Conservation (phyloP, 139 green algal genomes). For the Chlorella ohadii region DNA sequence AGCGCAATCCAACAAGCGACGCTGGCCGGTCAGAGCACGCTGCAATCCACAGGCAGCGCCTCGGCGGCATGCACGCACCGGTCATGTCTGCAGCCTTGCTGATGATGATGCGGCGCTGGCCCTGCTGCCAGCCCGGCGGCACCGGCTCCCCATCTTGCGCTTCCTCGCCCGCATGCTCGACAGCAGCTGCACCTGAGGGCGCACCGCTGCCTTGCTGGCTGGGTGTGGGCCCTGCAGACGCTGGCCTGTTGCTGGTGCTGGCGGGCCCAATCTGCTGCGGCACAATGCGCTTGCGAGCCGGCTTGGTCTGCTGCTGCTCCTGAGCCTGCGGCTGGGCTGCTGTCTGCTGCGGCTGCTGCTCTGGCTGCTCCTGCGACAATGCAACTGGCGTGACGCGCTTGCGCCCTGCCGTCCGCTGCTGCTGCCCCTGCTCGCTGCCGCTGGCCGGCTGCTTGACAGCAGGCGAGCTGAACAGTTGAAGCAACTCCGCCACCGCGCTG, state of each 20-base stretch:
- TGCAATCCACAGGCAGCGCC: too few relatives aligned
- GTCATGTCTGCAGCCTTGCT: conserved; percentile 24
- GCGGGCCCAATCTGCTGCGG: conserved; percentile 7
- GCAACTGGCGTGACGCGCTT: neutral
- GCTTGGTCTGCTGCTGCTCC: neutral
- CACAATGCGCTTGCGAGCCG: conserved; percentile 6
- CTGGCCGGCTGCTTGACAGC: neutral
- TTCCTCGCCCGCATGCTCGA: neutral
- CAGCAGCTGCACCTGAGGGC: neutral
- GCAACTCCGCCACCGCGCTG: conserved; percentile 9
- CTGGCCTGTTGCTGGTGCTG: neutral
- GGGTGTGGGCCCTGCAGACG: neutral
- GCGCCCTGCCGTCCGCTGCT: neutral
- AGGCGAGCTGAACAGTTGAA: conserved; percentile 18
- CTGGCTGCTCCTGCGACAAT: neutral
- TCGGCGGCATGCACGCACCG: too few relatives aligned
- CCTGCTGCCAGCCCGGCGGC: neutral
- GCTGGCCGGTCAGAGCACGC: too few relatives aligned
- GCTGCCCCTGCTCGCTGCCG: neutral
- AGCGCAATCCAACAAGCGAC: too few relatives aligned
- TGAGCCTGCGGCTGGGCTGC: neutral
- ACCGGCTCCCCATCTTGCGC: neutral
- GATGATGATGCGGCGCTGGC: conserved; percentile 2
- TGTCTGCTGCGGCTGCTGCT: neutral
- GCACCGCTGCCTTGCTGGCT: neutral